A percentile compares a stretch with the other conserved stretches of the same genome.
phyloP scores from a whole-genome alignment of 2,329 filamentous ascomycete genomes.

The Neofusicoccum kwambonambiense region DNA sequence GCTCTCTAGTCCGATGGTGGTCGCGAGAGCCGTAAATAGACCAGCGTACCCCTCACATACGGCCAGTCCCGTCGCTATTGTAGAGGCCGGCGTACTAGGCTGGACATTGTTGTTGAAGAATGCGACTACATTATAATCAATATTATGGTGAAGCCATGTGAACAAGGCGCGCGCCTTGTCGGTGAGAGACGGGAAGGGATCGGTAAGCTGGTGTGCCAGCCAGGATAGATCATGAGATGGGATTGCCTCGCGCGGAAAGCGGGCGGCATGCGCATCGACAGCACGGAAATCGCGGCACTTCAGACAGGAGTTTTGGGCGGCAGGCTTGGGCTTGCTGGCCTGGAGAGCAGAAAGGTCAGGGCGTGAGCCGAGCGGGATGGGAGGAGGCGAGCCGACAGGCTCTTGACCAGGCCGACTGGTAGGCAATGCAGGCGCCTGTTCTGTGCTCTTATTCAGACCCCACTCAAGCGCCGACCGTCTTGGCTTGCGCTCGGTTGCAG shows the following conservation, averaged over 20 bases:
- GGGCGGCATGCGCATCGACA: conserved; percentile 74
- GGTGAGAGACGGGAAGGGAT: conserved; percentile 74
- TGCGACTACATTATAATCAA: conserved; percentile 75
- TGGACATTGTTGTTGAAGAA: conserved; percentile 74
- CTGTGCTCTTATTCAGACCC: conserved; percentile 43
- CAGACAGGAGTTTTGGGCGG: conserved; percentile 56
- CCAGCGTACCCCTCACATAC: conserved; percentile 92
- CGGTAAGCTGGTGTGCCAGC: conserved; percentile 75
- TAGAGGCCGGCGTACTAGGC: conserved; percentile 67
- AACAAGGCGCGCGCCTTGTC: conserved; percentile 94
- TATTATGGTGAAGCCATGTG: conserved; percentile 92
- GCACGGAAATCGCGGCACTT: conserved; percentile 84
- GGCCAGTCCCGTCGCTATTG: conserved; percentile 72
- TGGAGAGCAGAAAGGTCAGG: conserved; percentile 59
- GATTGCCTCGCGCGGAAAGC: conserved; percentile 70
- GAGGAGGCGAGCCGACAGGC: conserved; percentile 40
- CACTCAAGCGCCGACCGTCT: conserved; percentile 48
- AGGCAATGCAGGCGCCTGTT: conserved; percentile 31
- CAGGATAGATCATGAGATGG: conserved; percentile 68
- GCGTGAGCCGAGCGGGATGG: conserved; percentile 54
- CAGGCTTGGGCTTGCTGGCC: conserved; percentile 40
- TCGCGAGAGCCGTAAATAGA: conserved; percentile 75
- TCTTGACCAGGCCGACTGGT: conserved; percentile 5
- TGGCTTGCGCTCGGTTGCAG: conserved; percentile 32
- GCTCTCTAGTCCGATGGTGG: conserved; percentile 75